Evolutionary conservation across 1,284 basidiomycete genomes (phyloP), one percentile per base, ranked within the genome.

Genomic region (Afroboletus lepidellus): DNA sequence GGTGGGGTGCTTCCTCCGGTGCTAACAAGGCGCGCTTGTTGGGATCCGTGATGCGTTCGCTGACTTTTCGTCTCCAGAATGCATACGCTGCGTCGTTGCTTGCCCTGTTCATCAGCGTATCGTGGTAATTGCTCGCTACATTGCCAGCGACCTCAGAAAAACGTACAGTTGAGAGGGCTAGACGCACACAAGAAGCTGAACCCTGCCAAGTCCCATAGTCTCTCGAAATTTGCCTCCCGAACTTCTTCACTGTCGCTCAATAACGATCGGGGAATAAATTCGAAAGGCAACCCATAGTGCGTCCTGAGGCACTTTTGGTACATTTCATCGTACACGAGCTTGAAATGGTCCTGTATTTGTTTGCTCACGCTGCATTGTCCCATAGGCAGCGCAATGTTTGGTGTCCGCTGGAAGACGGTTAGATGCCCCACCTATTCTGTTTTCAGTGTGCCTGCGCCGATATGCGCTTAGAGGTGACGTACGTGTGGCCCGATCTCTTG

Each of bases 391-490:
- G 59, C 51, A 4, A 53, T 15, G n/a, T 62, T 60, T 6, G 59
- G 60, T 3, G 59, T 60, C 16, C 60, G 51, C 33, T 60, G 60
- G 36, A 62, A 60, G 2, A 61, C 54, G 11, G 53, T 57, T 15
- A 62, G 24, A 20, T 60, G 57, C 0, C 23, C 29, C 2, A 54
- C 53, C 58, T 60, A 21, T 16, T 41, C 8, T 13, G n/a, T 9
- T 18, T n/a, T 43, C 41, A 23, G 24, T 29, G 5, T 3, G 3
- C 8, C 9, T 2, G 11, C 6, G 11, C n/a, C 2, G 7, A 7
- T 8, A n/a, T 13, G 12, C 16, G 12, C 12, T 27, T 3, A 12
- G 45, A 20, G 4, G 29, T 6, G 29, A 16, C 53, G 20, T 29
- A 60, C 60, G 15, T 54, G 44, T 30, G 36, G 44, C 24, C 60